Base-by-base conservation (phyloP, 495 filamentous ascomycete species). In the Penicillium robsamsonii region DNA sequence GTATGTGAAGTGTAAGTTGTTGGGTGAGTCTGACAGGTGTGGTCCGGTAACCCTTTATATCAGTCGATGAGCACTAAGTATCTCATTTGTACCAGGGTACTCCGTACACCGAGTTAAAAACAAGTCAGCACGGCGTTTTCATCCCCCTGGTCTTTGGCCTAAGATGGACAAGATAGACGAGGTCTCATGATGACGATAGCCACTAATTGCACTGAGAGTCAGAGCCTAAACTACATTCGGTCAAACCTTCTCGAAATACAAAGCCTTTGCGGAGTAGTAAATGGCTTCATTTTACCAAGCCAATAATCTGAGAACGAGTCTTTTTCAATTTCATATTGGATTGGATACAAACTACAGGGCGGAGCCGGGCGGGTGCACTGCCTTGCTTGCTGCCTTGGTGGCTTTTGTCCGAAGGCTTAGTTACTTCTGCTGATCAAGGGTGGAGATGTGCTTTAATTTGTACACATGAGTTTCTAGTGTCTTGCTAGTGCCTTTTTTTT, bases 331-430 rank as follows among this genome's bases (percentile, higher is more conserved):
- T 17, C n/a, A 38, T 38, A 38, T 5, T 17, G 35, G 35, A 38
- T 38, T 38, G 17, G 40, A 44, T 25, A 33, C 18, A 30, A 5
- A 15, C 10, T 20, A 5, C n/a, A 46, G 22, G 51, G 51, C 51
- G 51, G 27, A 54, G 22, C 22, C 42, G 30, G 51, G 51, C 42
- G 20, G 42, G 24, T 44, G 41, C 52, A 54, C 52, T 54, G 52
- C 52, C 52, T 54, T 12, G n/a, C 52, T 54, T 12, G n/a, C n/a
- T 38, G 35, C 35, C 35, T 38, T n/a, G 15, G 35, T 38, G 35
- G 35, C 35, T 38, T 38, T 17, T 31, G 41, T 52, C 31, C 27
- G 42, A 33, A 46, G 35, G 35, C 35, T 38, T 27, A 27, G 2
- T 27, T 27, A 27, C 25, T 27, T 27, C 0, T 27, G 25, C 25